Evolutionary conservation across 352 stramenopile species (phyloP).

Genomic region (Phytophthora pini): DNA sequence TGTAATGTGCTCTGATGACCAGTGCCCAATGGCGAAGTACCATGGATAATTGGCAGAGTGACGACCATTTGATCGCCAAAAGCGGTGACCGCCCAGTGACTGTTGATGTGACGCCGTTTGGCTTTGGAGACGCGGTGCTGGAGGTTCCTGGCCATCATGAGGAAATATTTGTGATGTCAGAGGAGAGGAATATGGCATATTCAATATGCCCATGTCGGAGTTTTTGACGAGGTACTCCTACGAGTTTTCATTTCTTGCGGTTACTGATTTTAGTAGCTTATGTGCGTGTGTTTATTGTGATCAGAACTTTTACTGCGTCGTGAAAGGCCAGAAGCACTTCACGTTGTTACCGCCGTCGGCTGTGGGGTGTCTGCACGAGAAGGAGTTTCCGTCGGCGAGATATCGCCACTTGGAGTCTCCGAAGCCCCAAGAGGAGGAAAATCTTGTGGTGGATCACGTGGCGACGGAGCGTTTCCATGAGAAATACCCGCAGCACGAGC

Average conservation of each 20-base stretch:
- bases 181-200: constrained; percentile 49
- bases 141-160: constrained; percentile 32
- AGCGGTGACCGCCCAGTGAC: constrained; percentile 56
- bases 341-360: constrained; percentile 90
- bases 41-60: constrained; percentile 54
- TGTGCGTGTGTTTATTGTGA: background rate
- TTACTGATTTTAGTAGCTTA: background rate
- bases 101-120: constrained; percentile 84
- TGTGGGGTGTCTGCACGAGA: constrained; percentile 91
- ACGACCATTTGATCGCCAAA: constrained; percentile 62
- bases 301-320: constrained; percentile 97
- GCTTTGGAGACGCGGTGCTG: constrained; percentile 74
- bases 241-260: background rate
- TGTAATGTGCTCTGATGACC: constrained; percentile 34
- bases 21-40: constrained; percentile 59
- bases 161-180: constrained; percentile 78
- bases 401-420: constrained; percentile 54
- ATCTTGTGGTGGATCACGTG: constrained; percentile 30
- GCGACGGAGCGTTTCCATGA: constrained; percentile 52
- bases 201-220: constrained; percentile 61
- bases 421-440: constrained; percentile 9
- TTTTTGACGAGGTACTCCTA: constrained; percentile 87
- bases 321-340: constrained; percentile 96
- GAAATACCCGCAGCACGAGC: constrained; percentile 50
- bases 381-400: constrained; percentile 62